phyloP scores from a whole-genome alignment of 495 filamentous ascomycete species.

The Elasticomyces elasticus region DNA sequence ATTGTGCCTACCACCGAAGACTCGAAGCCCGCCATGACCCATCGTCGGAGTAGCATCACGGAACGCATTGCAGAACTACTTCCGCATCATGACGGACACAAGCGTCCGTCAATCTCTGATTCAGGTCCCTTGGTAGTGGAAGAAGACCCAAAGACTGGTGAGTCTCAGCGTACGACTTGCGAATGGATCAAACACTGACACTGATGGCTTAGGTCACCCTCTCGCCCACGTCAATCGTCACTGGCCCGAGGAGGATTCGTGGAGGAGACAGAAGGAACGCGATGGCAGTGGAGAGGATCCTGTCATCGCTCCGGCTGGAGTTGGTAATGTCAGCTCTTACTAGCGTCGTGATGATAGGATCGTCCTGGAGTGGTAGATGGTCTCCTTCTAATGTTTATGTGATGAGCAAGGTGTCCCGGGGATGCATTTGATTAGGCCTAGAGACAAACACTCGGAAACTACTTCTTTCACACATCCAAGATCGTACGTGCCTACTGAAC shows the following conservation, averaged over 20 bases:
- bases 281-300: conserved; percentile 1
- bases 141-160: neutral
- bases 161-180: no score
- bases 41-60: neutral
- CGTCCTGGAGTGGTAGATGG: no score
- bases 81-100: conserved; percentile 1
- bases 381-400: no score
- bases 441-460: no score
- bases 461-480: no score
- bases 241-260: conserved; percentile 1
- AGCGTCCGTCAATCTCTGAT: neutral
- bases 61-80: neutral
- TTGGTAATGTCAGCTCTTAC: neutral
- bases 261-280: neutral
- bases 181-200: no score
- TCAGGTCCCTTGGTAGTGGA: neutral
- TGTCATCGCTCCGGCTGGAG: neutral
- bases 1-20: neutral
- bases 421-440: no score
- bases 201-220: neutral
- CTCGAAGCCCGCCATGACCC: neutral
- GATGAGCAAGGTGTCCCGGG: no score
- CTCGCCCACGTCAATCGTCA: neutral
- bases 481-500: no score
- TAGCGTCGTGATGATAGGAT: neutral